phyloP scores from a whole-genome alignment of 1,284 basidiomycete species.

The Boletus semigastroideus region DNA sequence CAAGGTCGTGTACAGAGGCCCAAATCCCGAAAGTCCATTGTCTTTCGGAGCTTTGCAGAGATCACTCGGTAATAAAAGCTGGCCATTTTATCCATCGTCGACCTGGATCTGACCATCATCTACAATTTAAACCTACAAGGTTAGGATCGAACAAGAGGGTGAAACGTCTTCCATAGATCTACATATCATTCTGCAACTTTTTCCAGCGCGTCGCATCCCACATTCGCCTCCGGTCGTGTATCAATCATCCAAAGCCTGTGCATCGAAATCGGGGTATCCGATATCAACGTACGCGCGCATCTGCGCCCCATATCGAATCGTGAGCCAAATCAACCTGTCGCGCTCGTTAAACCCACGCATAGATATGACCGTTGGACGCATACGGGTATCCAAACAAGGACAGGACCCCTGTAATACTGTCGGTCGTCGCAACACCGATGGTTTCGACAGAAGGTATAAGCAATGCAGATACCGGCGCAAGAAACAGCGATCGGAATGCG shows the following conservation, averaged over 20 bases:
- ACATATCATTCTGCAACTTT: no score
- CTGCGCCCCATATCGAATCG: slow-evolving; percentile 44
- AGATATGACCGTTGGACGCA: slow-evolving; percentile 13
- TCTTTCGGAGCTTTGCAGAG: no score
- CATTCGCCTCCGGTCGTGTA: no score
- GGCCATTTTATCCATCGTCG: no score
- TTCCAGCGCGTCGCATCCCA: no score
- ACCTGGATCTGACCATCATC: no score
- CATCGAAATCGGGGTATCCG: slow-evolving; percentile 36
- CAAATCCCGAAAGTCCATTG: no score
- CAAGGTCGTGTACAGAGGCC: no score
- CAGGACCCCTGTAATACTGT: slow-evolving; percentile 44
- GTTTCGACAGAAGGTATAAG: slow-evolving; percentile 44
- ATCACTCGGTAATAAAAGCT: no score
- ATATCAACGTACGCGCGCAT: slow-evolving; percentile 50
- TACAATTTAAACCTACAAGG: no score
- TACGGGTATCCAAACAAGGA: slow-evolving; percentile 47
- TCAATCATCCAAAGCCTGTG: background rate
- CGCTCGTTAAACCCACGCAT: slow-evolving; percentile 2
- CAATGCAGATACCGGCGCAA: slow-evolving; percentile 21
- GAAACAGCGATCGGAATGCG: slow-evolving; percentile 43
- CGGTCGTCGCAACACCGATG: slow-evolving; percentile 55
- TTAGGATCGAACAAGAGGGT: no score
- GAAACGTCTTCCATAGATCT: no score
- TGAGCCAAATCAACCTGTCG: slow-evolving; percentile 40